These are phyloP conservation scores for Clavispora santaluciae DNA, from an alignment of 805 yeast genomes.

Conservation along the genomic window DNA sequence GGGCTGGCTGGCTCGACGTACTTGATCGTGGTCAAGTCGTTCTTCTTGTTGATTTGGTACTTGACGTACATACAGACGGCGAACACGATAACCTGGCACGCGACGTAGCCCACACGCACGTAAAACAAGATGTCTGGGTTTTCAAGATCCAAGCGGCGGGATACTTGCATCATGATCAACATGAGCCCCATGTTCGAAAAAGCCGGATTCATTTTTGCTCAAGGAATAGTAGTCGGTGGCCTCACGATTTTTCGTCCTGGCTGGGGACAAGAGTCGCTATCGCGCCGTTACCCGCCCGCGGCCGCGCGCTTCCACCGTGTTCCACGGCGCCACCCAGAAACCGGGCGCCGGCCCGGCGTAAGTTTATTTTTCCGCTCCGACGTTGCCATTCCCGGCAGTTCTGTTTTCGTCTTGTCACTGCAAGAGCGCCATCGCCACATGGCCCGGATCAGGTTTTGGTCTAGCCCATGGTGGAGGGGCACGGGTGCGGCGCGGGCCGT, in stretches of 20 bases:
- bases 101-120: constrained; percentile 67
- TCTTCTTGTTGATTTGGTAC: constrained; percentile 59
- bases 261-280: background rate
- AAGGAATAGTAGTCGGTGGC: constrained; percentile 3
- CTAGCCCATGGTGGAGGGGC: too few species aligned
- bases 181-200: constrained; percentile 79
- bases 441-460: too few species aligned
- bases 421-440: too few species aligned
- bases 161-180: constrained; percentile 95
- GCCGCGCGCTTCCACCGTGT: constrained; percentile 2
- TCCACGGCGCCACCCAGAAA: background rate
- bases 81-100: constrained; percentile 63
- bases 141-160: constrained; percentile 85
- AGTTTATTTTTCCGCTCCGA: too few species aligned
- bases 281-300: constrained; percentile 7
- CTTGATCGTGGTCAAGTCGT: constrained; percentile 88
- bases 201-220: constrained; percentile 74
- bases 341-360: too few species aligned
- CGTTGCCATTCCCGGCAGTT: too few species aligned
- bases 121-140: constrained; percentile 68
- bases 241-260: background rate
- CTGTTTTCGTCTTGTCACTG: too few species aligned
- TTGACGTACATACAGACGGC: constrained; percentile 64
- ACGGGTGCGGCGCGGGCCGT: too few species aligned
- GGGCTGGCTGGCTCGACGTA: constrained; percentile 83